These are phyloP conservation scores for Aspergillus japonicus DNA, from an alignment of 2,329 filamentous ascomycete species.

Conservation along the genomic window DNA sequence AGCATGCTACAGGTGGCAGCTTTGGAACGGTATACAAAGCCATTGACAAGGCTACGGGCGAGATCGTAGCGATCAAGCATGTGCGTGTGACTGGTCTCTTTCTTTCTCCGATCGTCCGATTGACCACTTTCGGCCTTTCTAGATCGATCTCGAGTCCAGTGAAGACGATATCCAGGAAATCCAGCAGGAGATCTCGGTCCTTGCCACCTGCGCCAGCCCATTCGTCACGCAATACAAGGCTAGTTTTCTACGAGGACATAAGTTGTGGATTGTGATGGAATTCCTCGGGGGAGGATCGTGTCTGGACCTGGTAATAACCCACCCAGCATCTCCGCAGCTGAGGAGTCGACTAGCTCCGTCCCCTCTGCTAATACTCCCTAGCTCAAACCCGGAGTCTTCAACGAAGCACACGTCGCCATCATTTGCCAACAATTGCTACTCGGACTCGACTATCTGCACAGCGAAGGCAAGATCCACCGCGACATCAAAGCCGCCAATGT, in stretches of 20 bases:
- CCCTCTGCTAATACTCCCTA: conserved; percentile 35
- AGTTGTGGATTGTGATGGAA: conserved; percentile 99
- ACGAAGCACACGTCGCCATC: conserved; percentile 87
- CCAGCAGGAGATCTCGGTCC: conserved; percentile 91
- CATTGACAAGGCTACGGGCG: conserved; percentile 84
- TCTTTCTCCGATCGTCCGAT: conserved; percentile 3
- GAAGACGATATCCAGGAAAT: conserved; percentile 98
- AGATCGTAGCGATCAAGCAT: conserved; percentile 95
- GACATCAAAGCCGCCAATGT: conserved; percentile 97
- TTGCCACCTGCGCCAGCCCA: conserved; percentile 90
- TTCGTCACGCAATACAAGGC: conserved; percentile 96
- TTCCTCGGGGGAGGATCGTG: conserved; percentile 94
- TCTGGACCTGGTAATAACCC: conserved; percentile 72
- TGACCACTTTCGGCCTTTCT: conserved; percentile 19
- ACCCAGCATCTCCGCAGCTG: background rate
- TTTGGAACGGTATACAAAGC: conserved; percentile 98
- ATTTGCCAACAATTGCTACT: conserved; percentile 87
- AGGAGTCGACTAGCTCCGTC: background rate
- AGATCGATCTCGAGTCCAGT: conserved; percentile 99
- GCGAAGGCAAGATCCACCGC: conserved; percentile 91
- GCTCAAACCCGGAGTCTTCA: conserved; percentile 87
- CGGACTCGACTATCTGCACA: conserved; percentile 89
- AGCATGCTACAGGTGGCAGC: conserved; percentile 69
- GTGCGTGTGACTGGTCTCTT: conserved; percentile 53
- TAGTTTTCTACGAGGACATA: conserved; percentile 92